These are phyloP conservation scores for Penicilliopsis zonata DNA, from an alignment of 495 filamentous ascomycete species.

Conservation along the genomic window DNA sequence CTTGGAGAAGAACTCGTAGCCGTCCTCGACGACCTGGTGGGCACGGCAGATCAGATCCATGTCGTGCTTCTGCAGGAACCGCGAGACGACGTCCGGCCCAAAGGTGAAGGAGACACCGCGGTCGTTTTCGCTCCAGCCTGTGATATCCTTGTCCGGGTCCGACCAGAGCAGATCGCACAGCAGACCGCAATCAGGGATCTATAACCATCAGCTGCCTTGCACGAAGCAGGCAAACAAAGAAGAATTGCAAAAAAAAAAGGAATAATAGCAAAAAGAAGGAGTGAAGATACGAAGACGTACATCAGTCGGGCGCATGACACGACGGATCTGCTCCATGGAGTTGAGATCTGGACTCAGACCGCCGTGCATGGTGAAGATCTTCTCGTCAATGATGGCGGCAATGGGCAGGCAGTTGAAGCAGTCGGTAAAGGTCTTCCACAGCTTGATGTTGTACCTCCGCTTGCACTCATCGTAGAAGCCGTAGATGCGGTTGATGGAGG, in stretches of 20 bases:
- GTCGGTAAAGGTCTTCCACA: slow-evolving; percentile 99
- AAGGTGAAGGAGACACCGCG: slow-evolving; percentile 98
- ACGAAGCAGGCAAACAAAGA: slow-evolving; percentile 18
- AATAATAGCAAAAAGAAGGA: background rate
- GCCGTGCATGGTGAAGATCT: slow-evolving; percentile 99
- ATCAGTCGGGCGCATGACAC: slow-evolving; percentile 98
- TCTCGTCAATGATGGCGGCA: slow-evolving; percentile 99
- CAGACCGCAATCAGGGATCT: slow-evolving; percentile 98
- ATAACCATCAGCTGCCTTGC: slow-evolving; percentile 37
- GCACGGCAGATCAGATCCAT: slow-evolving; percentile 99
- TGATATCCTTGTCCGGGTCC: slow-evolving; percentile 98
- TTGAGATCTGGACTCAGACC: slow-evolving; percentile 95
- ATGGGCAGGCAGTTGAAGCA: slow-evolving; percentile 99
- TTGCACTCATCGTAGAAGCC: slow-evolving; percentile 99
- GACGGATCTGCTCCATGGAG: slow-evolving; percentile 99
- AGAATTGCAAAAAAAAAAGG: slow-evolving; percentile 3
- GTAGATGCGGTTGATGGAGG: slow-evolving; percentile 99
- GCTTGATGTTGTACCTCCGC: slow-evolving; percentile 98
- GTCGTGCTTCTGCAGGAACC: slow-evolving; percentile 98
- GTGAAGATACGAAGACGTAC: slow-evolving; percentile 43
- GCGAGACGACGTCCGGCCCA: slow-evolving; percentile 95
- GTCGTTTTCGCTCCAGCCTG: slow-evolving; percentile 99
- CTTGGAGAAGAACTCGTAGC: slow-evolving; percentile 99
- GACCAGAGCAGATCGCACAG: slow-evolving; percentile 98
- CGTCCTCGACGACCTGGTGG: slow-evolving; percentile 97